Conservation (phyloP, 2,329 filamentous ascomycete species). For the Graphium sp. region DNA sequence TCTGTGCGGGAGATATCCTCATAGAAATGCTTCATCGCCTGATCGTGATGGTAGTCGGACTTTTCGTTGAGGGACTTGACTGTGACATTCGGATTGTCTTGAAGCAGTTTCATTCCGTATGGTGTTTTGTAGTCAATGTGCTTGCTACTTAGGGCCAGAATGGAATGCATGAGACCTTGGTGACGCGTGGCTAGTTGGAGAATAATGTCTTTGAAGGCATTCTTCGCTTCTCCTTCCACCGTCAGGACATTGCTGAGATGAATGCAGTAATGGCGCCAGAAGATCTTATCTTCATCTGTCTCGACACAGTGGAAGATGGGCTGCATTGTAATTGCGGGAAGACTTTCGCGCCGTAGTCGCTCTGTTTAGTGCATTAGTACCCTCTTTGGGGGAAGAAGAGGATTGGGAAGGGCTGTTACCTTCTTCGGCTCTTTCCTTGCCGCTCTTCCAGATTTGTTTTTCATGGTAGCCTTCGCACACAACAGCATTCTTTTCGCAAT, state of each 20-base stretch:
- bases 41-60: conserved; percentile 36
- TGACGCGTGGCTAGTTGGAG: conserved; percentile 68
- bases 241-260: conserved; percentile 69
- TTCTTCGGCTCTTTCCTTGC: conserved; percentile 52
- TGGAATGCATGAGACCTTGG: conserved; percentile 75
- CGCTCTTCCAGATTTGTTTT: conserved; percentile 75
- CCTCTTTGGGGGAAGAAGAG: not conserved
- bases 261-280: conserved; percentile 70
- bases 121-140: conserved; percentile 48
- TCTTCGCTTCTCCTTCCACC: conserved; percentile 63
- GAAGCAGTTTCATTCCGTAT: conserved; percentile 35
- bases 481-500: conserved; percentile 87
- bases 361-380: conserved; percentile 16
- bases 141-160: conserved; percentile 67
- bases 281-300: conserved; percentile 59
- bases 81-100: conserved; percentile 27
- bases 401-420: conserved; percentile 20
- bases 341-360: conserved; percentile 26
- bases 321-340: conserved; percentile 38
- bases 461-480: conserved; percentile 82
- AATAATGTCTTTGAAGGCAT: conserved; percentile 73
- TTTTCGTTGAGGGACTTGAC: conserved; percentile 28
- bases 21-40: conserved; percentile 34
- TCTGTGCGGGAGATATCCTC: conserved; percentile 24
- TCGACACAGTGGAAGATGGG: conserved; percentile 69